Conservation (phyloP, 2,329 filamentous ascomycete genomes). For the Talaromyces sp. region DNA sequence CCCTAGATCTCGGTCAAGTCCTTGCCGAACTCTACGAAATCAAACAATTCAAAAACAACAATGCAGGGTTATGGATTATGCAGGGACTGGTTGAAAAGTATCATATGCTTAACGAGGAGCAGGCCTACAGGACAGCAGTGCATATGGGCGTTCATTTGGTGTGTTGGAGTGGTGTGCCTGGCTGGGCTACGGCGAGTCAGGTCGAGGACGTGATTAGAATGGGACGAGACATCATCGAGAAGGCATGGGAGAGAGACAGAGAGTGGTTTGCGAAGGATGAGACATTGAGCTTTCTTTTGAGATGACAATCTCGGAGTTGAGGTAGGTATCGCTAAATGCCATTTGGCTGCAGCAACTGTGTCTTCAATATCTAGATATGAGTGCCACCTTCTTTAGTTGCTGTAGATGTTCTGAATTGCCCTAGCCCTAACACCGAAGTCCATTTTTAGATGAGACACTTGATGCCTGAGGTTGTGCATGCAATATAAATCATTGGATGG, state of each 20-base stretch:
- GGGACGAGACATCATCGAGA: slow-evolving; percentile 10
- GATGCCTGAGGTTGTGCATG: not conserved
- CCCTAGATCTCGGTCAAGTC: slow-evolving; percentile 10
- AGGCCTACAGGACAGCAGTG: slow-evolving; percentile 7
- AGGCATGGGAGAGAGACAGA: slow-evolving; percentile 10
- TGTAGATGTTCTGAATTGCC: no score
- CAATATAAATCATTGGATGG: not conserved
- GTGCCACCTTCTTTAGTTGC: no score
- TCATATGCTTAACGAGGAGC: not conserved
- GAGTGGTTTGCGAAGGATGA: slow-evolving; percentile 10
- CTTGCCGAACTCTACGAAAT: slow-evolving; percentile 15
- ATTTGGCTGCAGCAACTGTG: no score
- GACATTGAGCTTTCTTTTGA: slow-evolving; percentile 1
- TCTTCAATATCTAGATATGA: no score
- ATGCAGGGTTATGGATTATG: slow-evolving; percentile 13
- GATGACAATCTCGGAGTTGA: not conserved
- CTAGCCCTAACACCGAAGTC: not conserved
- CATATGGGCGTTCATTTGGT: slow-evolving; percentile 18
- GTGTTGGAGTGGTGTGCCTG: slow-evolving; percentile 11
- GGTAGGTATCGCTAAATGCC: no score
- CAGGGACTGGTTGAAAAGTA: slow-evolving; percentile 4
- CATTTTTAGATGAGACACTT: slow-evolving; percentile 1
- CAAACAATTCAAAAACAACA: slow-evolving; percentile 8
- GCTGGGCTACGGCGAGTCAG: slow-evolving; percentile 4
- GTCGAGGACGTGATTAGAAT: slow-evolving; percentile 9